Evolutionary conservation across 2,329 filamentous ascomycete genomes (phyloP), one percentile per base, ranked within the genome.

Genomic region (Didymella segeticola): DNA sequence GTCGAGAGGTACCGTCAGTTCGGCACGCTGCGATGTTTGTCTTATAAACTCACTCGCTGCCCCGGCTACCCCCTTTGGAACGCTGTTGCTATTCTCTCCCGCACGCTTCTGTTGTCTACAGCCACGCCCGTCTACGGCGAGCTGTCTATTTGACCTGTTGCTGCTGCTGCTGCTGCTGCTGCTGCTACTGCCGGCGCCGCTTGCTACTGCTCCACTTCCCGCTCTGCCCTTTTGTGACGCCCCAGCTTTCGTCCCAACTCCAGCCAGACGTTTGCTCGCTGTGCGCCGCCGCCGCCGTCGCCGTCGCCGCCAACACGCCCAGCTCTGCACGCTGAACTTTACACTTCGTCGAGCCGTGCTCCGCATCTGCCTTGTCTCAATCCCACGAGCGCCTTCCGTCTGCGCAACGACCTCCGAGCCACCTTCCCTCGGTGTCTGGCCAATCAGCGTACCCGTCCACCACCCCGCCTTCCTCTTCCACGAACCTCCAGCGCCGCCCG

Each of bases 21-120:
- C 66, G 72, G 70, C 62, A 60, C 63, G 56, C 59, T 61, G 64
- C 63, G 57, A 72, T 73, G 68, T 57, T 66, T 68, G 64, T 63
- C 43, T 71, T 72, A 75, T 75, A 75, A 75, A 70, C 63, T 63
- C 60, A 66, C 63, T 64, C 63, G 62, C 66, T 65, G 63, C 68
- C 71, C 69, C 64, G 59, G 55, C 60, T 57, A 53, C 66, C 61
- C 63, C 63, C 54, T 66, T 62, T 62, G 60, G 65, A 54, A 67
- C 66, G 66, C 66, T 64, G 57, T 62, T 60, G 57, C 60, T 65
- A 66, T 63, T 62, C 63, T 59, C 55, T 60, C 64, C 57, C 53
- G 54, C 61, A 45, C 56, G 52, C 58, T 63, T 50, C 56, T 52
- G 27, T 47, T n/a, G n/a, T n/a, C n/a, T n/a, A n/a, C n/a, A n/a